A percentile compares a stretch with the other conserved stretches of the same genome.
Conservation (phyloP, 2,329 filamentous ascomycete species). For the Botrytis byssoidea region DNA sequence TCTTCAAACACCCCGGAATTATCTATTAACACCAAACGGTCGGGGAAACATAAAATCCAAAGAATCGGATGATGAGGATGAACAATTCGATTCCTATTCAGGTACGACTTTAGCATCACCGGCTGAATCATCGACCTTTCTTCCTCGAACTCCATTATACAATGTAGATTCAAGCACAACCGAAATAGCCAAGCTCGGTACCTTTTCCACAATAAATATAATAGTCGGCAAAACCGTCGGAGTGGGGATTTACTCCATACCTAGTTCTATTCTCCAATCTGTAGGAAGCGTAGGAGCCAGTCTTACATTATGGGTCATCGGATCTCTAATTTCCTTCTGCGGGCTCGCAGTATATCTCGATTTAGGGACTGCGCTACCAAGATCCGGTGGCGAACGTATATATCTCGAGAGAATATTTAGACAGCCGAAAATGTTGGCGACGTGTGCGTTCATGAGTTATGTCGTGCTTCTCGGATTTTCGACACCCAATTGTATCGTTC, state of each 20-base stretch:
- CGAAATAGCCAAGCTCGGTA: background rate
- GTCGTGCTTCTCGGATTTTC: background rate
- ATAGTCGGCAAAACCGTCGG: slow-evolving; percentile 36
- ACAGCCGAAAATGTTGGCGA: background rate
- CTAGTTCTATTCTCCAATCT: slow-evolving; percentile 54
- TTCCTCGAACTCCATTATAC: background rate
- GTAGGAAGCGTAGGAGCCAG: slow-evolving; percentile 55
- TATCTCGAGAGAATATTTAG: background rate
- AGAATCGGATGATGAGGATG: background rate
- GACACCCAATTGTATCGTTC: background rate
- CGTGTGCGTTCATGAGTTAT: background rate
- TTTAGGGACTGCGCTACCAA: background rate
- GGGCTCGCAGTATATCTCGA: slow-evolving; percentile 38
- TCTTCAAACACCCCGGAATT: background rate
- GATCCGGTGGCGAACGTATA: background rate
- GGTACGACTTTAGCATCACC: background rate
- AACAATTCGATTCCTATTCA: background rate
- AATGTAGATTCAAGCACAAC: background rate
- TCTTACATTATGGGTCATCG: slow-evolving; percentile 55
- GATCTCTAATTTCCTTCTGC: slow-evolving; percentile 46
- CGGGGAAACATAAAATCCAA: background rate
- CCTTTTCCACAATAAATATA: background rate
- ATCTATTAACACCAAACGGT: background rate
- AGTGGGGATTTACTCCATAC: slow-evolving; percentile 53
- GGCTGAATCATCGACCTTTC: background rate